Conservation (phyloP, 352 stramenopile species). For the Globisporangium radiosum region DNA sequence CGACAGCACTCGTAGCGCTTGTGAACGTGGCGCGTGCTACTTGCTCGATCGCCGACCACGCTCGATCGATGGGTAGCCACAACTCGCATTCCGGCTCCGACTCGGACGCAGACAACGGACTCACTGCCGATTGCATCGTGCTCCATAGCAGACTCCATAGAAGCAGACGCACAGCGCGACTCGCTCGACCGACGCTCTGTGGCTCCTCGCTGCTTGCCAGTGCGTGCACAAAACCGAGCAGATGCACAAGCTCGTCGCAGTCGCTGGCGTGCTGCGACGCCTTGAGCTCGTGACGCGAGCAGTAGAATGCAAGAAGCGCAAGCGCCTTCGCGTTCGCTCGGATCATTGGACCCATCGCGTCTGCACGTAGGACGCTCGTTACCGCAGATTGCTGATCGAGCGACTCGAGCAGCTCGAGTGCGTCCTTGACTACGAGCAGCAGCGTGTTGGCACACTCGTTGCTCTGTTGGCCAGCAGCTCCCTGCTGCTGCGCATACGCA, state of each 20-base stretch:
- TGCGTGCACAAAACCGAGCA: neutral
- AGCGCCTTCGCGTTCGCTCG: neutral
- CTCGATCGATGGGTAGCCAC: neutral
- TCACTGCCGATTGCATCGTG: slow-evolving; percentile 2
- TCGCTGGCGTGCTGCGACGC: neutral
- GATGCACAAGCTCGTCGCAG: neutral
- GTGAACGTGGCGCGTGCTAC: neutral
- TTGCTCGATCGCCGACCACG: slow-evolving; percentile 16
- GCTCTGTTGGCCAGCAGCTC: neutral
- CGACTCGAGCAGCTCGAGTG: slow-evolving; percentile 9
- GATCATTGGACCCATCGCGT: neutral
- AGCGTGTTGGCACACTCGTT: slow-evolving; percentile 21
- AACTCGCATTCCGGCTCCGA: neutral
- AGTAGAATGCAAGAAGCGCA: slow-evolving; percentile 3
- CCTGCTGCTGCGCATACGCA: neutral
- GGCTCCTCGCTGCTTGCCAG: neutral
- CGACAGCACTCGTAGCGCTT: neutral
- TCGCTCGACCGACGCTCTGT: neutral
- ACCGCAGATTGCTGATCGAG: neutral
- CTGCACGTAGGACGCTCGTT: neutral
- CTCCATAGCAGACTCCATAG: slow-evolving; percentile 33
- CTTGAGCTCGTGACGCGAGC: neutral
- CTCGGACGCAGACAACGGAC: no score
- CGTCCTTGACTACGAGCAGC: slow-evolving; percentile 23
- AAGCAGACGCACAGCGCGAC: slow-evolving; percentile 12